Percentiles rank a stretch among this genome's conserved stretches.
Conservation (phyloP, 495 filamentous ascomycete genomes). For the Penicillium tannophilum region DNA sequence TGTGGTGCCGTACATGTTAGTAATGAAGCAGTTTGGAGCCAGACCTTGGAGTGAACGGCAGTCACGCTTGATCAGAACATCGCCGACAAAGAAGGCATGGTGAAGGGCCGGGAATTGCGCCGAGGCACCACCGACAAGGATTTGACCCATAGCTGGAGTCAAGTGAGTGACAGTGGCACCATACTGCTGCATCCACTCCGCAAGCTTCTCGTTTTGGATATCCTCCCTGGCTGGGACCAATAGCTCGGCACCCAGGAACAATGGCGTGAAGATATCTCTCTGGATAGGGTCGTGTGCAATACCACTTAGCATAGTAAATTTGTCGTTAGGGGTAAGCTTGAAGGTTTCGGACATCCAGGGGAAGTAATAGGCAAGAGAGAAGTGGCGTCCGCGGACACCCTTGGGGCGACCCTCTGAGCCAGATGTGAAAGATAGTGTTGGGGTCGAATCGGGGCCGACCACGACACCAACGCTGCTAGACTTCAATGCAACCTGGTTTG, state of each 20-base stretch:
- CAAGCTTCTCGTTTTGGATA: conserved; percentile 85
- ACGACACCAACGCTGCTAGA: conserved; percentile 65
- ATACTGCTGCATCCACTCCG: conserved; percentile 87
- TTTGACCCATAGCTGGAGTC: conserved; percentile 94
- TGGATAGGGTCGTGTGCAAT: conserved; percentile 91
- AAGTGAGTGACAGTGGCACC: conserved; percentile 84
- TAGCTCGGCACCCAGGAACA: conserved; percentile 83
- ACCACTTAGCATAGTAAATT: conserved; percentile 83
- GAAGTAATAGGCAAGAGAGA: conserved; percentile 83
- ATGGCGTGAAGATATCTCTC: conserved; percentile 89
- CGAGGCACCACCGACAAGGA: conserved; percentile 83
- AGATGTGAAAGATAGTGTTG: conserved; percentile 83
- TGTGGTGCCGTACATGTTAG: conserved; percentile 92
- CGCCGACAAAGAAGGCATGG: conserved; percentile 91
- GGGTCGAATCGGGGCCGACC: conserved; percentile 88
- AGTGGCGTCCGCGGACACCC: conserved; percentile 89
- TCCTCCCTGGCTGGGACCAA: conserved; percentile 81
- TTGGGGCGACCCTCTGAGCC: conserved; percentile 85
- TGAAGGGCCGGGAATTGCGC: conserved; percentile 76
- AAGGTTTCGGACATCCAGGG: conserved; percentile 91
- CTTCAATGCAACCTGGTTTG: conserved; percentile 52
- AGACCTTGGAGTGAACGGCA: conserved; percentile 77
- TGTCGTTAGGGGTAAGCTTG: conserved; percentile 68
- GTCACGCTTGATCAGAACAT: conserved; percentile 85
- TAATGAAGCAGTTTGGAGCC: conserved; percentile 76